Conservation (phyloP, 441 rosid genomes). For the Biscutella laevigata region DNA sequence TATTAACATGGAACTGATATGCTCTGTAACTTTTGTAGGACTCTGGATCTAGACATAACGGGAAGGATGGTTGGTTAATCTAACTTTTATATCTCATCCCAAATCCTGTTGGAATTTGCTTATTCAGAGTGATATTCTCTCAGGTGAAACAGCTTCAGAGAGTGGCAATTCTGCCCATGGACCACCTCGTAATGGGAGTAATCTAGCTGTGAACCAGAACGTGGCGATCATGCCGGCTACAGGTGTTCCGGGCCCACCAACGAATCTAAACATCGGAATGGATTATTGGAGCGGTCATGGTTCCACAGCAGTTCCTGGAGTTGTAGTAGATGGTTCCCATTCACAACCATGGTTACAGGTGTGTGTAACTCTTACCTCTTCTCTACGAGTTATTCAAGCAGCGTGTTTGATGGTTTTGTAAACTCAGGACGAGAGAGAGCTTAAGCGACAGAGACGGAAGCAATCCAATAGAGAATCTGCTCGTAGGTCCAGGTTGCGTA, state of each 20-base stretch:
- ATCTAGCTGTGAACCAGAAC: constrained; percentile 40
- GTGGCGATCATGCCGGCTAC: constrained; percentile 42
- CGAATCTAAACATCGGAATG: constrained; percentile 91
- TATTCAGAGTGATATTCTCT: constrained; percentile 11
- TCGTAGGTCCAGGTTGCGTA: constrained; percentile 88
- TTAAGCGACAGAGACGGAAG: constrained; percentile 83
- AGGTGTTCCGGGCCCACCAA: constrained; percentile 67
- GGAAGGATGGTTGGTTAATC: constrained; percentile 48
- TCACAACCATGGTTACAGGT: constrained; percentile 84
- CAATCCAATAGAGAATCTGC: constrained; percentile 97
- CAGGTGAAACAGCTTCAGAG: constrained; percentile 58
- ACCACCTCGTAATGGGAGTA: constrained; percentile 54
- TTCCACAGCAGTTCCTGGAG: constrained; percentile 60
- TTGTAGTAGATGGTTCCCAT: constrained; percentile 51
- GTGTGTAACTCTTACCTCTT: background rate
- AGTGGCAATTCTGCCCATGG: constrained; percentile 57
- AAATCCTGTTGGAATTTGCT: background rate
- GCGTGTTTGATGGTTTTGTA: background rate
- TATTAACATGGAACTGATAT: constrained; percentile 1
- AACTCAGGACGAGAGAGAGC: constrained; percentile 73
- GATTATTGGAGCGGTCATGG: constrained; percentile 84
- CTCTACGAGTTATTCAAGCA: background rate
- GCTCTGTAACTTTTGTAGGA: constrained; percentile 41
- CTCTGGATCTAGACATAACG: constrained; percentile 71
- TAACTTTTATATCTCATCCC: background rate